A percentile compares a stretch with the other conserved stretches of the same genome.
phyloP scores from a whole-genome alignment of 2,329 filamentous ascomycete genomes.

The Parastagonospora nodorum region DNA sequence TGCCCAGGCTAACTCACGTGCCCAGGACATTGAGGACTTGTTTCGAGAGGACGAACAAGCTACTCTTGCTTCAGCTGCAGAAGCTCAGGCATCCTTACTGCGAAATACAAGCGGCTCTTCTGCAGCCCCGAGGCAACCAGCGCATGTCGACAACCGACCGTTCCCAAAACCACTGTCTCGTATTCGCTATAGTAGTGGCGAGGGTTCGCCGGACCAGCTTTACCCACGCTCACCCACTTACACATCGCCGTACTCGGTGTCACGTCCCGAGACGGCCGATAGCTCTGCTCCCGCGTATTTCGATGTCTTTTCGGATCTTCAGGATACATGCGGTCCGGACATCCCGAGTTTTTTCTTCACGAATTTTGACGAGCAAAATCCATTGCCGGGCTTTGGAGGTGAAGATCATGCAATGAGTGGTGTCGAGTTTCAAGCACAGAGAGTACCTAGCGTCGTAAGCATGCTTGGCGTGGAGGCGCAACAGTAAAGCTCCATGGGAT shows the following conservation, averaged over 20 bases:
- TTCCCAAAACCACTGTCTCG: no score
- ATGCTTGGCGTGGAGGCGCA: not conserved
- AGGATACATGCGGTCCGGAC: not conserved
- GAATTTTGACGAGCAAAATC: slow-evolving; percentile 21
- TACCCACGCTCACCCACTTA: no score
- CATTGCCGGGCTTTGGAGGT: slow-evolving; percentile 2
- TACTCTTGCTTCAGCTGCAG: not conserved
- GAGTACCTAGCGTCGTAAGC: not conserved
- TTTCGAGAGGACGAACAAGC: slow-evolving; percentile 15
- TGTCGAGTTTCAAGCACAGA: not conserved
- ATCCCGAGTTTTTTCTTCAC: slow-evolving; percentile 19
- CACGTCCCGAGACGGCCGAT: not conserved
- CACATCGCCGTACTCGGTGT: no score
- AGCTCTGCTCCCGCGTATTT: not conserved
- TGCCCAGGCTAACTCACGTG: slow-evolving; percentile 1
- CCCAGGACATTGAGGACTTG: slow-evolving; percentile 21
- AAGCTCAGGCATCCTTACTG: not conserved
- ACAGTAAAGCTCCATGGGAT: no score
- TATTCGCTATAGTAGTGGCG: no score
- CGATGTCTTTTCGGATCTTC: not conserved
- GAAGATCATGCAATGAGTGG: not conserved
- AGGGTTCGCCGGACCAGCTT: no score
- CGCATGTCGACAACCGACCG: no score
- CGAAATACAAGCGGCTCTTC: not conserved
- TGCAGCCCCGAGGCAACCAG: not conserved